These are phyloP conservation scores for Persicaria tinctoria DNA, from an alignment of 148 eudicot genomes.

Conservation along the genomic window DNA sequence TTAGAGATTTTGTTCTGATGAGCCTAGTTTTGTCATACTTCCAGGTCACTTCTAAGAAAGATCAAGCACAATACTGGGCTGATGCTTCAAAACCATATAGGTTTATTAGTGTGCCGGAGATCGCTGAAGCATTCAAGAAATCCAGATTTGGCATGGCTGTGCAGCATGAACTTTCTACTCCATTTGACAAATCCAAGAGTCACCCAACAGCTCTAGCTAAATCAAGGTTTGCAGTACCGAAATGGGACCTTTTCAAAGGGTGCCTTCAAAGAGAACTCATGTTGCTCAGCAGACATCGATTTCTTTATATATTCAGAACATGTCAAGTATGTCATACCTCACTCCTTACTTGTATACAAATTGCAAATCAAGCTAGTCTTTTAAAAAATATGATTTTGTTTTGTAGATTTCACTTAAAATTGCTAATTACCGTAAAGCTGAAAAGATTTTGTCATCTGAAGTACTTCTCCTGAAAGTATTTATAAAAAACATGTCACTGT, in stretches of 20 bases:
- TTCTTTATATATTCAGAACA: conserved; percentile 71
- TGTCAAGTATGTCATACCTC: conserved; percentile 41
- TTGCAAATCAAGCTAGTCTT: no score
- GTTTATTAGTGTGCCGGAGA: conserved; percentile 47
- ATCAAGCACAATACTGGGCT: conserved; percentile 91
- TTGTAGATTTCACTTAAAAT: neutral
- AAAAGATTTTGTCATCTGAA: neutral
- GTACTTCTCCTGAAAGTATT: neutral
- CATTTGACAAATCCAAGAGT: conserved; percentile 40
- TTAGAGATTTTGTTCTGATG: neutral
- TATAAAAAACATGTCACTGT: neutral
- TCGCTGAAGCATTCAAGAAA: conserved; percentile 66
- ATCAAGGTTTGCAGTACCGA: conserved; percentile 47
- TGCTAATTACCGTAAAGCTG: neutral
- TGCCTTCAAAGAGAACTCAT: conserved; percentile 62
- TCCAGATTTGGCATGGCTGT: conserved; percentile 56
- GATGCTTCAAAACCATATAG: conserved; percentile 61
- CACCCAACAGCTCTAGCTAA: conserved; percentile 52
- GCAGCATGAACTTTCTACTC: conserved; percentile 40
- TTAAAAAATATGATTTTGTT: neutral
- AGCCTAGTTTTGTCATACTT: conserved; percentile 3
- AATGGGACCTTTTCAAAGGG: conserved; percentile 56
- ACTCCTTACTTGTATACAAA: neutral
- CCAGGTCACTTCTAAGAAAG: conserved; percentile 86
- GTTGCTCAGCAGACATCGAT: conserved; percentile 65